Evolutionary conservation across 805 yeast species (phyloP), one percentile per base, ranked within the genome.

Genomic region (Candida xiaguanensis): DNA sequence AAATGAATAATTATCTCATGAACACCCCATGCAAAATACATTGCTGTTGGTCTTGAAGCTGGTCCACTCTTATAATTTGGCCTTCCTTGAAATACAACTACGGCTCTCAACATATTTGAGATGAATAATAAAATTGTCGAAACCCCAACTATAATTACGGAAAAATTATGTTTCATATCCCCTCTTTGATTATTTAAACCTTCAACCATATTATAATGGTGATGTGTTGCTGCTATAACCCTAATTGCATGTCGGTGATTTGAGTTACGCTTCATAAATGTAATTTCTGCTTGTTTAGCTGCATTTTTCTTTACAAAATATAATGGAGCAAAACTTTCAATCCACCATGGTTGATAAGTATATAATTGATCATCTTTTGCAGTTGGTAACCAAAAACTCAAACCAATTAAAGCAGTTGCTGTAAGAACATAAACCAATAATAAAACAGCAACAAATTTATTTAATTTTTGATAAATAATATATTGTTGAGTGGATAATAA

Each of bases 281-380:
- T 55, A 27, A 58, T 64, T 46, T 63, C 75, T n/a, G 80, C 82
- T 39, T 61, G 58, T 30, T 56, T 57, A 7, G 67, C 59, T 1
- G 86, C 77, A 39, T 69, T 67, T 41, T 69, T 71, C 45, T 68
- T 66, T 9, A 80, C 81, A 59, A 70, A 84, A 58, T 84, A 85
- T 34, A 67, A 62, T 14, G 80, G 70, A 16, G 62, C 50, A 48
- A 83, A 82, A 4, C 77, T 70, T 55, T 80, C 78, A 51, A 85
- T 78, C 93, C 93, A 85, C 74, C 82, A 80, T 26, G 93, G 87
- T 54, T 79, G 85, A 55, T 77, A 83, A 45, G 79, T 77, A 48
- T 75, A 70, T 28, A 80, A 65, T 26, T 61, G 55, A 44, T 69
- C 71, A 43, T 77, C 78, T 27, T 59, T 62, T 22, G 63, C 43